Evolutionary conservation across 441 rosid species (phyloP).

Genomic region (Kokia cookei): DNA sequence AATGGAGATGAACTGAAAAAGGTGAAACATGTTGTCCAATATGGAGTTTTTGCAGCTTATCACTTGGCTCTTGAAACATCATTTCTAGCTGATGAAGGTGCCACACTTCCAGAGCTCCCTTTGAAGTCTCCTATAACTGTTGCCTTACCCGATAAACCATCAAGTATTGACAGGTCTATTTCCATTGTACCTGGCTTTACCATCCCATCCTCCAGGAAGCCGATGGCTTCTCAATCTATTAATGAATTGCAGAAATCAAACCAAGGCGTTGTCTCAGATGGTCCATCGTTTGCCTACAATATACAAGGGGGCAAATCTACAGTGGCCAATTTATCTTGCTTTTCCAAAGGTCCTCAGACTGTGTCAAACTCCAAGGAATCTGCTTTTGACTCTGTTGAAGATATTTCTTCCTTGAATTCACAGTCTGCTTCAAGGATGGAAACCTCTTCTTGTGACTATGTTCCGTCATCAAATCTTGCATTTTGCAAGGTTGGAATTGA

Average conservation of each 20-base stretch:
- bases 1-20: slow-evolving; percentile 64
- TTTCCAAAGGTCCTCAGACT: slow-evolving; percentile 26
- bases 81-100: slow-evolving; percentile 79
- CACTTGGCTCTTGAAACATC: slow-evolving; percentile 81
- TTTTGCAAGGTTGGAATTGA: slow-evolving; percentile 23
- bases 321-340: slow-evolving; percentile 28
- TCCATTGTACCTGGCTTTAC: slow-evolving; percentile 69
- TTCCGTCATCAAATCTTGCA: slow-evolving; percentile 18
- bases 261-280: slow-evolving; percentile 22
- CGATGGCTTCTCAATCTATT: slow-evolving; percentile 29
- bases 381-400: slow-evolving; percentile 13
- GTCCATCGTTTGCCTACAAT: slow-evolving; percentile 24
- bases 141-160: slow-evolving; percentile 65
- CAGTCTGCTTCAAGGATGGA: slow-evolving; percentile 15
- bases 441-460: slow-evolving; percentile 18
- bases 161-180: slow-evolving; percentile 54
- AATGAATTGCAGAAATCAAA: slow-evolving; percentile 31
- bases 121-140: slow-evolving; percentile 63
- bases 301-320: slow-evolving; percentile 27
- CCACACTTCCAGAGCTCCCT: slow-evolving; percentile 69
- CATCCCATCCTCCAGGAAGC: slow-evolving; percentile 32
- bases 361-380: slow-evolving; percentile 10
- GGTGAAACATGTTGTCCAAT: slow-evolving; percentile 73
- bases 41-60: slow-evolving; percentile 82
- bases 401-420: slow-evolving; percentile 18